These are phyloP conservation scores for Xylaria grammica DNA, from an alignment of 495 filamentous ascomycete genomes.

Conservation along the genomic window DNA sequence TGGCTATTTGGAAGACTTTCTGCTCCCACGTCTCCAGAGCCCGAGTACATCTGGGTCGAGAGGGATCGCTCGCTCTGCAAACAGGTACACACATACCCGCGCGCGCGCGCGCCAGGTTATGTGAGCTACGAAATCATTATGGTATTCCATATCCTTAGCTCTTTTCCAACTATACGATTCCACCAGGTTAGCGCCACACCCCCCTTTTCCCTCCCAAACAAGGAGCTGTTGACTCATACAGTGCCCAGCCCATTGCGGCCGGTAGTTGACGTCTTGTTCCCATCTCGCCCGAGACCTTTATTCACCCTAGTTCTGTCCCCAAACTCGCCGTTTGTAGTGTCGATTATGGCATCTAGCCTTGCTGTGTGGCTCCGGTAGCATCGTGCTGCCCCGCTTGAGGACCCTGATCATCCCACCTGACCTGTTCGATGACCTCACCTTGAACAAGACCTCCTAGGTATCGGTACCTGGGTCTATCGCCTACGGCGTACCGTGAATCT, in stretches of 20 bases:
- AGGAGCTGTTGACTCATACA: slow-evolving; percentile 23
- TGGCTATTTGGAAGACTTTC: slow-evolving; percentile 17
- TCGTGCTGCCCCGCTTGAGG: slow-evolving; percentile 26
- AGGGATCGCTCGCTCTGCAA: slow-evolving; percentile 1
- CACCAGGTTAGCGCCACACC: slow-evolving; percentile 16
- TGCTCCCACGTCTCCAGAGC: background rate
- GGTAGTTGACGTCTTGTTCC: slow-evolving; percentile 6
- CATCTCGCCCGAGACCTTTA: slow-evolving; percentile 7
- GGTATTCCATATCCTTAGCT: background rate
- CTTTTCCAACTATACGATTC: background rate
- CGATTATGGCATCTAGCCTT: slow-evolving; percentile 20
- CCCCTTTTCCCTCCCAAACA: background rate
- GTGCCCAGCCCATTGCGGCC: slow-evolving; percentile 4
- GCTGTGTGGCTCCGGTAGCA: slow-evolving; percentile 24
- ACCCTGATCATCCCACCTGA: slow-evolving; percentile 29
- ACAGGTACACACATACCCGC: background rate
- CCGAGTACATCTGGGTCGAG: background rate
- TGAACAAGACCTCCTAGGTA: slow-evolving; percentile 15
- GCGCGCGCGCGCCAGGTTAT: slow-evolving; percentile 2
- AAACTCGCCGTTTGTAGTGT: slow-evolving; percentile 6
- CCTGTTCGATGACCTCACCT: slow-evolving; percentile 26
- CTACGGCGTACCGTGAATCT: slow-evolving; percentile 8
- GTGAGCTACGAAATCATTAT: slow-evolving; percentile 7
- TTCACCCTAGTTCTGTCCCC: slow-evolving; percentile 12
- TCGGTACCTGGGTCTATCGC: slow-evolving; percentile 2